Evolutionary conservation across 2,329 filamentous ascomycete genomes (phyloP).

Genomic region (Pyrenochaeta sp.): DNA sequence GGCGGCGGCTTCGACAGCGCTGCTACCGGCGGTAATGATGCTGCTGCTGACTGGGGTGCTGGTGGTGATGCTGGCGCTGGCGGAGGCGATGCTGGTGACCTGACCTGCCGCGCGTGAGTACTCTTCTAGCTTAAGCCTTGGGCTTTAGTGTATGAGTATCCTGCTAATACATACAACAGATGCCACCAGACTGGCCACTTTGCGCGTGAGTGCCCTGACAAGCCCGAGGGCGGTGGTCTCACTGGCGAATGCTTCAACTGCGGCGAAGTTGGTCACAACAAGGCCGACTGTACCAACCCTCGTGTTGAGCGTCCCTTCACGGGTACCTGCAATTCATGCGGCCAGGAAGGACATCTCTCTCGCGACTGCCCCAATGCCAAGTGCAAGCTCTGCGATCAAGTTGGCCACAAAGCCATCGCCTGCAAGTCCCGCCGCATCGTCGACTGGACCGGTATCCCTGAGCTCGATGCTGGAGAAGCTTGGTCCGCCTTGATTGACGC

Average conservation of each 20-base stretch:
- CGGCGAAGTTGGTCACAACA: constrained; percentile 66
- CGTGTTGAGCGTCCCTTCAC: constrained; percentile 59
- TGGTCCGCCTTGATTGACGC: constrained; percentile 60
- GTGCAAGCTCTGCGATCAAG: constrained; percentile 62
- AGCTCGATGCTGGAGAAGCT: constrained; percentile 57
- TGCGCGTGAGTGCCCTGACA: constrained; percentile 57
- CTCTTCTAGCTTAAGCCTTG: no score
- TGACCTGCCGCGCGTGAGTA: constrained; percentile 53
- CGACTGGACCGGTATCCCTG: constrained; percentile 51
- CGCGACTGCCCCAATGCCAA: constrained; percentile 69
- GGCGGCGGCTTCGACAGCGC: constrained; percentile 13
- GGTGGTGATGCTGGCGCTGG: constrained; percentile 16
- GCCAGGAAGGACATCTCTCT: constrained; percentile 61
- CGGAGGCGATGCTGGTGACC: constrained; percentile 37
- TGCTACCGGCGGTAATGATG: constrained; percentile 14
- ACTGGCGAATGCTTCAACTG: constrained; percentile 67
- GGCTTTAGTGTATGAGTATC: no score
- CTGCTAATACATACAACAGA: constrained; percentile 44
- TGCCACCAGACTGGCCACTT: constrained; percentile 55
- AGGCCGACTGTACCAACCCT: constrained; percentile 67
- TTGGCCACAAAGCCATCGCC: constrained; percentile 57
- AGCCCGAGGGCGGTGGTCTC: constrained; percentile 45
- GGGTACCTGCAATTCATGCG: constrained; percentile 67
- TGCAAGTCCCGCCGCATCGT: constrained; percentile 53
- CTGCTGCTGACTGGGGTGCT: constrained; percentile 25